A percentile compares a stretch with the other conserved stretches of the same genome.
Conservation (phyloP, 352 stramenopile genomes). For the Globisporangium nodosum region DNA sequence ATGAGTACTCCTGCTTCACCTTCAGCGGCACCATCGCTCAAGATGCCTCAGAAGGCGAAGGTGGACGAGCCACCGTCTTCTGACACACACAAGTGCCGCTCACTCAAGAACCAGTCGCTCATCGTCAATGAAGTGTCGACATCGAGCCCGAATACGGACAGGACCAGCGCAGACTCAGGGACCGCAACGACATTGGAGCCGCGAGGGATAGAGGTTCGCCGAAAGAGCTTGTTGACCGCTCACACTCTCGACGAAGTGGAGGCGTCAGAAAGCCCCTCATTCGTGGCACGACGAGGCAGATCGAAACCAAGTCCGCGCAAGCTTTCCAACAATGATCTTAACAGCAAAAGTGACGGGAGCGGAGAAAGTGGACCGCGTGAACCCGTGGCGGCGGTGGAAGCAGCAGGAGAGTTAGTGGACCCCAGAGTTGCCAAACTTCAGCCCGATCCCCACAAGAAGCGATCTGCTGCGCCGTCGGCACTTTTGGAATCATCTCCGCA, state of each 20-base stretch:
- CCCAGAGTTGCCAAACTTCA: not conserved
- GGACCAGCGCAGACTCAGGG: not conserved
- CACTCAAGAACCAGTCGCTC: not conserved
- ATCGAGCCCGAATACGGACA: not conserved
- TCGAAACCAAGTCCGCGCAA: not conserved
- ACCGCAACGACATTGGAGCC: not conserved
- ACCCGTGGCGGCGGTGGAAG: not conserved
- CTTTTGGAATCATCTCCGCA: slow-evolving; percentile 8
- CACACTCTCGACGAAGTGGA: not conserved
- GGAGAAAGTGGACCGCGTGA: not conserved
- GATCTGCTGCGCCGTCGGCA: not conserved
- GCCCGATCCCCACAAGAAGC: not conserved
- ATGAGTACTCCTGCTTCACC: not conserved
- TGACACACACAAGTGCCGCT: not conserved
- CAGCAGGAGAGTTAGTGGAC: not conserved
- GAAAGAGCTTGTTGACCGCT: not conserved
- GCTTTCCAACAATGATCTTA: not conserved
- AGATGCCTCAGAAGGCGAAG: not conserved
- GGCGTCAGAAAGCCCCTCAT: not conserved
- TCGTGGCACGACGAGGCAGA: not conserved
- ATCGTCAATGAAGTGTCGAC: not conserved
- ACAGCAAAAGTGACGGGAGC: not conserved
- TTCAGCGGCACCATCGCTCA: not conserved
- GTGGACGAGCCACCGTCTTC: not conserved
- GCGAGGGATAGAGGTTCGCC: not conserved